These are phyloP conservation scores for Xylaria sp. DNA, from an alignment of 2,329 filamentous ascomycete genomes.

Conservation along the genomic window DNA sequence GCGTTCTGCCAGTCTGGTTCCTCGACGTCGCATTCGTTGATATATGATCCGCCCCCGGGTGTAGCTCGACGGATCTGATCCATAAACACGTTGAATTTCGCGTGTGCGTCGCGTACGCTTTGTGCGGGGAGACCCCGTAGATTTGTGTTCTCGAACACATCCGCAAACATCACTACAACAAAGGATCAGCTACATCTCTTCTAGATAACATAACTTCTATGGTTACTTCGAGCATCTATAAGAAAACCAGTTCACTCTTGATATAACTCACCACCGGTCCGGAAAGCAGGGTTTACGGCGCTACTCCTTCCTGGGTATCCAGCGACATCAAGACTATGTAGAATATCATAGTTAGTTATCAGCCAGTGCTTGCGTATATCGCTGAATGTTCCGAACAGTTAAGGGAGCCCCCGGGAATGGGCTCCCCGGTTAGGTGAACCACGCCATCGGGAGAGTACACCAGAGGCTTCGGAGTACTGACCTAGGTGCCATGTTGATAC, in stretches of 20 bases:
- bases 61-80: slow-evolving; percentile 42
- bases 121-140: slow-evolving; percentile 31
- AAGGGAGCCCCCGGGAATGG: not conserved
- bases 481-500: slow-evolving; percentile 41
- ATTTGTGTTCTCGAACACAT: slow-evolving; percentile 36
- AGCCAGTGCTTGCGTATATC: no score
- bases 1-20: slow-evolving; percentile 51
- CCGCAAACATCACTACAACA: slow-evolving; percentile 40
- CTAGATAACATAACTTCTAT: not conserved
- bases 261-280: slow-evolving; percentile 35
- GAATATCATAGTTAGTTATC: not conserved
- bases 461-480: not conserved
- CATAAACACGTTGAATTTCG: slow-evolving; percentile 33
- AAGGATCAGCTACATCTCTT: not conserved
- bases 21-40: slow-evolving; percentile 58
- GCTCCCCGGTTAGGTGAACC: no score
- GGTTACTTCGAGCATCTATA: not conserved
- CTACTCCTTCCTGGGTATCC: slow-evolving; percentile 41
- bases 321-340: slow-evolving; percentile 33
- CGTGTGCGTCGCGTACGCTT: slow-evolving; percentile 32
- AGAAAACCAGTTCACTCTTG: not conserved
- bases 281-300: slow-evolving; percentile 52
- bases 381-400: not conserved
- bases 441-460: not conserved
- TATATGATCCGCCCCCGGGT: slow-evolving; percentile 52